These are phyloP conservation scores for Fusarium equiseti DNA, from an alignment of 2,329 filamentous ascomycete species.

Conservation along the genomic window DNA sequence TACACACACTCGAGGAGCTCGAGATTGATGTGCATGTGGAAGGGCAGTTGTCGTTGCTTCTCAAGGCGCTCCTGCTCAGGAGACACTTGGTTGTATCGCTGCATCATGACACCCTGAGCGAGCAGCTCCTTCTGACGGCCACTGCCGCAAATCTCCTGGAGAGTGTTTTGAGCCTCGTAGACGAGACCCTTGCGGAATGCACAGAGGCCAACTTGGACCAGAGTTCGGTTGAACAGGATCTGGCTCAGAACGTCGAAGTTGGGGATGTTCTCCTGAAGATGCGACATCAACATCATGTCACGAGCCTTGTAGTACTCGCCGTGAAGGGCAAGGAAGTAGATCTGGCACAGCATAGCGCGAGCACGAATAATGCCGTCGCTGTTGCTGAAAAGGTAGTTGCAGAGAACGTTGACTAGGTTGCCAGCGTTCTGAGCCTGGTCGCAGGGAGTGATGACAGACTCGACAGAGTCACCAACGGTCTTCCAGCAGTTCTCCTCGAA, in stretches of 20 bases:
- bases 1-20: conserved; percentile 98
- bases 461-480: conserved; percentile 73
- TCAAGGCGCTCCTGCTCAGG: conserved; percentile 98
- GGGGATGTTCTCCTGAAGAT: conserved; percentile 95
- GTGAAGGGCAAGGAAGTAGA: conserved; percentile 97
- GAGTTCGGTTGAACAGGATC: conserved; percentile 97
- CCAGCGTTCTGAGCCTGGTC: conserved; percentile 74
- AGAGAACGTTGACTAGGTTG: conserved; percentile 85
- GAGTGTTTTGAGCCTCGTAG: conserved; percentile 96
- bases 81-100: conserved; percentile 94
- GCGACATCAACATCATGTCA: conserved; percentile 99
- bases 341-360: conserved; percentile 96
- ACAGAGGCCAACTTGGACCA: conserved; percentile 97
- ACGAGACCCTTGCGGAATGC: conserved; percentile 97
- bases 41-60: conserved; percentile 95
- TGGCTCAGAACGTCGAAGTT: conserved; percentile 98
- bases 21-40: conserved; percentile 99
- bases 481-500: conserved; percentile 97
- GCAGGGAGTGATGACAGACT: conserved; percentile 86
- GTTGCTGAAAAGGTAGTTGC: conserved; percentile 93
- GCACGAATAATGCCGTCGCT: conserved; percentile 97
- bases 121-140: conserved; percentile 98
- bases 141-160: conserved; percentile 98
- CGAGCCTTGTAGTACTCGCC: conserved; percentile 98
- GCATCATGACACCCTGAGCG: conserved; percentile 97